These are phyloP conservation scores for Chlorokybus atmophyticus DNA, from an alignment of 139 green algal species.

Conservation along the genomic window DNA sequence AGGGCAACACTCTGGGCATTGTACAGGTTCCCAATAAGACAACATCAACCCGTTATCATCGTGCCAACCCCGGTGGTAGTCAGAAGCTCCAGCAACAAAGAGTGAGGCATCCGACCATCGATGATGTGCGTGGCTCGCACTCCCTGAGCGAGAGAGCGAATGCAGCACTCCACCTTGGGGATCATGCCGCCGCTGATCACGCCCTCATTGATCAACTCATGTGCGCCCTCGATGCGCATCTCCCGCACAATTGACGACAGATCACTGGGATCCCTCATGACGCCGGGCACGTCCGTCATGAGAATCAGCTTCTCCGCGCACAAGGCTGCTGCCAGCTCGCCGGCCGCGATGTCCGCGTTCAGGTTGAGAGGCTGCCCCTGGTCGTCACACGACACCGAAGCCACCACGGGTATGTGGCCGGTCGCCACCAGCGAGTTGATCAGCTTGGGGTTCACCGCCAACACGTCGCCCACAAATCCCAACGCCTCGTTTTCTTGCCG, in stretches of 20 bases:
- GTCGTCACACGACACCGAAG: slow-evolving; percentile 74
- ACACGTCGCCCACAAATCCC: slow-evolving; percentile 90
- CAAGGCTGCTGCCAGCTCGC: slow-evolving; percentile 84
- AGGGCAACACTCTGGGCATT: too few relatives aligned
- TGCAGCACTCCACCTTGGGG: slow-evolving; percentile 95
- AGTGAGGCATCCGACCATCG: slow-evolving; percentile 82
- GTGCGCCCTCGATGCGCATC: slow-evolving; percentile 25
- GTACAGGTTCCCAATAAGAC: too few relatives aligned
- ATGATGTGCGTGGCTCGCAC: slow-evolving; percentile 95
- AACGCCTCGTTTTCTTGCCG: slow-evolving; percentile 16
- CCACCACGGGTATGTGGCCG: slow-evolving; percentile 86
- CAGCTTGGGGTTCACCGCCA: slow-evolving; percentile 54
- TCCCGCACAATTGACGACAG: slow-evolving; percentile 8
- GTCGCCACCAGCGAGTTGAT: slow-evolving; percentile 55
- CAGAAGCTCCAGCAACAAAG: slow-evolving; percentile 92
- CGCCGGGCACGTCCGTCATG: slow-evolving; percentile 66
- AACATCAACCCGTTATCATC: slow-evolving; percentile 95
- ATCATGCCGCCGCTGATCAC: slow-evolving; percentile 95
- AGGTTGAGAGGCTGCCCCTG: slow-evolving; percentile 78
- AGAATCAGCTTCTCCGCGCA: slow-evolving; percentile 96
- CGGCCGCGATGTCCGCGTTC: slow-evolving; percentile 94
- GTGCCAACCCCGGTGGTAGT: slow-evolving; percentile 91
- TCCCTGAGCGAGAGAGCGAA: slow-evolving; percentile 81
- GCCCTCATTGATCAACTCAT: slow-evolving; percentile 67
- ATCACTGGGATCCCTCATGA: slow-evolving; percentile 25